phyloP scores from a whole-genome alignment of 306 rosid genomes.

The Vigna trinervia region DNA sequence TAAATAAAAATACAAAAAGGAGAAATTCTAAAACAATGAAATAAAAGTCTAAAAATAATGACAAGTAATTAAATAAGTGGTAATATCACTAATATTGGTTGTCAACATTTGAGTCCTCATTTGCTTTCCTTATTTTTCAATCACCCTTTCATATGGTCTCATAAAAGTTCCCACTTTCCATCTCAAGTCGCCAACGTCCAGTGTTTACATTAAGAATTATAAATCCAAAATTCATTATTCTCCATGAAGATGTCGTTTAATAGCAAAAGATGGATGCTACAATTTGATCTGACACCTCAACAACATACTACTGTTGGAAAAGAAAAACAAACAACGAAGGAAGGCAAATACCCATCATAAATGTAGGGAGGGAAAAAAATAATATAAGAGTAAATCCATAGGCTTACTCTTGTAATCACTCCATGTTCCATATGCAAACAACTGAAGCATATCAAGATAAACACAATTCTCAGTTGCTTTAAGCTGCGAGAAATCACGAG shows the following conservation, averaged over 20 bases:
- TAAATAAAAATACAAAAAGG: background rate
- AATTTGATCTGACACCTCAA: background rate
- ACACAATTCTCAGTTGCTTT: constrained; percentile 69
- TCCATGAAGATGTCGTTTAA: background rate
- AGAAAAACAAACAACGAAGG: background rate
- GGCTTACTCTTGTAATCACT: constrained; percentile 88
- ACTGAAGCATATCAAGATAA: constrained; percentile 74
- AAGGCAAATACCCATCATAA: background rate
- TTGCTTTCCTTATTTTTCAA: background rate
- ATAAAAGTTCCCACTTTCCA: constrained; percentile 11
- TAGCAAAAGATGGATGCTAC: background rate
- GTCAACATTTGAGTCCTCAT: too few relatives aligned
- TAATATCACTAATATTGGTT: too few relatives aligned
- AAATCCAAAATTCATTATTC: constrained; percentile 11
- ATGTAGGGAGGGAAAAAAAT: background rate
- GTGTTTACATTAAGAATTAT: background rate
- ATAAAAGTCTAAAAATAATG: background rate
- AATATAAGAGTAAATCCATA: background rate
- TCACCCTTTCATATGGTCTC: background rate
- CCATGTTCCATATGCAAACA: constrained; percentile 95
- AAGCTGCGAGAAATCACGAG: constrained; percentile 59
- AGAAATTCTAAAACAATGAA: background rate
- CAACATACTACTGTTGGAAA: background rate
- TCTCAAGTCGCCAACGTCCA: constrained; percentile 5
- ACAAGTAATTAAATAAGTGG: too few relatives aligned